Base-by-base conservation (phyloP, 2,329 filamentous ascomycete genomes). In the Leptographium flavum region DNA sequence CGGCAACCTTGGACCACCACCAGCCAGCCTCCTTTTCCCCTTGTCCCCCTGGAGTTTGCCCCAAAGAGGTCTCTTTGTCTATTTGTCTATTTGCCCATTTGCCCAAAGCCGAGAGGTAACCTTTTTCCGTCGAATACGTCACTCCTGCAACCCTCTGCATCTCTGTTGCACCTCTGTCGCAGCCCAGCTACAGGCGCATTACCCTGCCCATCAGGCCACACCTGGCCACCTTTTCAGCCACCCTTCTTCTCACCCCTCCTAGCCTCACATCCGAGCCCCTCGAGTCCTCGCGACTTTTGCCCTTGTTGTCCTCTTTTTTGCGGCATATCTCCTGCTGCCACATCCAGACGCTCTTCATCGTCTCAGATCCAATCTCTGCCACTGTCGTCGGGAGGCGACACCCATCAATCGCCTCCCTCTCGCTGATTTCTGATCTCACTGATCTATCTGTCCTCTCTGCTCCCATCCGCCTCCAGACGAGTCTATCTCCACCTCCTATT, bases 321-420 rank as follows among this genome's bases (percentile, higher is more conserved):
- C n/a, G n/a, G n/a, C n/a, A n/a, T n/a, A n/a, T n/a, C n/a, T n/a
- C n/a, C n/a, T n/a, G n/a, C n/a, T n/a, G n/a, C n/a, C n/a, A n/a
- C n/a, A n/a, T n/a, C n/a, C n/a, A n/a, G n/a, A n/a, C n/a, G n/a
- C n/a, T n/a, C n/a, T n/a, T n/a, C n/a, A n/a, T n/a, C n/a, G n/a
- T n/a, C n/a, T n/a, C n/a, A n/a, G 22, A 13, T 22, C 32, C 31
- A 25, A 14, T n/a, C 9, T n/a, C 19, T 28, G 38, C n/a, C 28
- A 27, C 28, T 32, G n/a, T 25, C 32, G 17, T 39, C 25, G 44
- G 38, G 44, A 42, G 44, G 44, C 44, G 44, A 35, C 17, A 27
- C 22, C 22, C 21, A 13, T 37, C 44, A 25, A 39, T 45, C 38
- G 37, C 44, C 38, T 41, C 44, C 38, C 44, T 15, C 36, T 33